Base-by-base conservation (phyloP, 2,329 filamentous ascomycete species). In the Alternaria angustiovoidea region DNA sequence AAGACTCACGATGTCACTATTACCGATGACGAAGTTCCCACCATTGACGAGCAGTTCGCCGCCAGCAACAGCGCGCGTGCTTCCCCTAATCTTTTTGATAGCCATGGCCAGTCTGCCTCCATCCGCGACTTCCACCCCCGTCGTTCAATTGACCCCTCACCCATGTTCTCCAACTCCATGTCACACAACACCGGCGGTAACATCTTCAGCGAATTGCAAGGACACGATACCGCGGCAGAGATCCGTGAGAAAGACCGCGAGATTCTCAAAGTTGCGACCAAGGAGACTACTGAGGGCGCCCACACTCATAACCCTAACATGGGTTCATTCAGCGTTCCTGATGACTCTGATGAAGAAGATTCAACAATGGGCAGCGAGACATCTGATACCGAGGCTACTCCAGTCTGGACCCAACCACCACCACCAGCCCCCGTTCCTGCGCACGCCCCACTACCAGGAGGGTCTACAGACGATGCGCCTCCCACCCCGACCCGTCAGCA, bases 341-440 rank as follows among this genome's bases (percentile, higher is more conserved):
- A 61, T 46, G 65, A 66, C 46, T 66, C 65, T 30, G 69, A 73
- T 34, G 65, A 69, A 1, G 68, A 71, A 2, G 64, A 70, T 20
- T 52, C 56, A 1, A 57, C 61, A 12, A 59, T 61, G 16, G 59
- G 55, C 9, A 63, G 63, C 49, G 66, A 70, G 26, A 62, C 59
- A 26, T 55, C 66, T n/a, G 58, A 58, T n/a, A 61, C 60, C n/a
- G 62, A 64, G 22, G 61, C 57, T 12, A 56, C 65, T 32, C 67
- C 62, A 34, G 59, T 72, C 30, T 77, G 73, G 72, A 77, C 75
- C 1, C 74, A 78, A 51, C 59, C 72, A 20, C 77, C 77, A 12
- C 77, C 75, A 7, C 75, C 76, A 2, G 67, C 76, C 24, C 76
- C 77, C 9, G 72, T 70, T 9, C 75, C 76, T 11, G 69, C 75